These are phyloP conservation scores for Bryum argenteum DNA, from an alignment of 225 moss, liverwort and hornwort genomes.

Conservation along the genomic window DNA sequence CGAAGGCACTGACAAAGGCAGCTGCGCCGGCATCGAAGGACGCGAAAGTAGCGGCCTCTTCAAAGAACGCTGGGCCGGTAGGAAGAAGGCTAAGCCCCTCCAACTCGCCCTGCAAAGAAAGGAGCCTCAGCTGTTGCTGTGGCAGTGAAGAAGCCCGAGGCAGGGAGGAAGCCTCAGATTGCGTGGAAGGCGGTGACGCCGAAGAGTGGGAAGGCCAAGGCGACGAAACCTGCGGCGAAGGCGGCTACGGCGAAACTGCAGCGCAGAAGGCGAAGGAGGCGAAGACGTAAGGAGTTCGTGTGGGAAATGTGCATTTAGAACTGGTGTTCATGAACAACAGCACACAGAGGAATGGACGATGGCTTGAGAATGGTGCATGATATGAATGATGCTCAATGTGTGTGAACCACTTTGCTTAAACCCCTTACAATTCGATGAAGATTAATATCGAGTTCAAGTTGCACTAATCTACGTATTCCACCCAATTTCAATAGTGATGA, in stretches of 20 bases:
- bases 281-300: slow-evolving; percentile 56
- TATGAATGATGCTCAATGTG: too few species aligned
- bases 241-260: slow-evolving; percentile 40
- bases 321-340: slow-evolving; percentile 43
- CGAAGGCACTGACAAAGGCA: slow-evolving; percentile 36
- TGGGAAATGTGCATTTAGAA: background rate
- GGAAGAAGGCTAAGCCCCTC: slow-evolving; percentile 34
- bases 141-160: slow-evolving; percentile 40
- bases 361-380: background rate
- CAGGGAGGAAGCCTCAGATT: slow-evolving; percentile 48
- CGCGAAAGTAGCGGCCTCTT: background rate
- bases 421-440: too few species aligned
- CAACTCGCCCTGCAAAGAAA: slow-evolving; percentile 56
- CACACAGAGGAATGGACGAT: slow-evolving; percentile 16
- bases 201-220: slow-evolving; percentile 62
- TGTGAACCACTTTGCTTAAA: too few species aligned
- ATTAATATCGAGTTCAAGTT: too few species aligned
- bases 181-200: slow-evolving; percentile 63
- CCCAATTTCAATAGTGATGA: too few species aligned
- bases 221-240: slow-evolving; percentile 53
- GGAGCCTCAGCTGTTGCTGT: slow-evolving; percentile 15
- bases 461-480: too few species aligned
- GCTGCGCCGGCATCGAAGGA: slow-evolving; percentile 39
- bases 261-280: slow-evolving; percentile 72
- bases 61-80: slow-evolving; percentile 41